Base-by-base conservation (phyloP, 192 early-diverging fungal genomes). In the Coemansia sp. region DNA sequence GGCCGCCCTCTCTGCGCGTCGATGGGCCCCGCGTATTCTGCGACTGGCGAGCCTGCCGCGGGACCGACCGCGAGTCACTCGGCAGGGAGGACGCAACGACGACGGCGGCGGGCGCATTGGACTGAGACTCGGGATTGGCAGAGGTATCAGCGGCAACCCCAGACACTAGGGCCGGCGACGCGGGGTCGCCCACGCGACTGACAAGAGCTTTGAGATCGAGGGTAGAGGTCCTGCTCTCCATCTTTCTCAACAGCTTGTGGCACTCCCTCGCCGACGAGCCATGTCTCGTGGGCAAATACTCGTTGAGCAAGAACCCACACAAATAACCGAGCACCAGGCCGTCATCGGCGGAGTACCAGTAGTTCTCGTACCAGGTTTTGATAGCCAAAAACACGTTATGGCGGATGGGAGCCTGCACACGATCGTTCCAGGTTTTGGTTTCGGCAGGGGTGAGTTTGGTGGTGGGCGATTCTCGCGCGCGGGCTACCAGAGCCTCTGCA, bases 321-420 rank as follows among this genome's bases (percentile, higher is more conserved):
- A 86, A 45, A 19, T 51, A 66, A 3, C 37, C 44, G 57, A 85
- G 50, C 31, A 41, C 36, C 7, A 50, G 11, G 34, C 46, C 64
- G 36, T 91, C 88, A 29, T 88, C 78, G 35, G 79, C 78, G 14
- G 87, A 75, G 35, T 82, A 83, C 77, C 87, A 92, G 69, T 93
- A 92, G 17, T 57, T 72, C 34, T 93, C 93, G 40, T 93, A 74
- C 96, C 96, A 98, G 24, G 73, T 81, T 65, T 92, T 95, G 68
- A 96, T 81, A 0, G 91, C 87, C 63, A 89, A 87, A 68, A 89
- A 91, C 2, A 96, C 93, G 3, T 90, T 88, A 42, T 88, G 70
- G 21, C 87, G 85, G 31, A 94, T 78, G n/a, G 93, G 86, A 17
- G 72, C 79, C 37, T 80, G 80, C 29, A 88, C 88, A 61, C 84